phyloP scores from a whole-genome alignment of 129 eudicot genomes.

The Flaveria bidentis region DNA sequence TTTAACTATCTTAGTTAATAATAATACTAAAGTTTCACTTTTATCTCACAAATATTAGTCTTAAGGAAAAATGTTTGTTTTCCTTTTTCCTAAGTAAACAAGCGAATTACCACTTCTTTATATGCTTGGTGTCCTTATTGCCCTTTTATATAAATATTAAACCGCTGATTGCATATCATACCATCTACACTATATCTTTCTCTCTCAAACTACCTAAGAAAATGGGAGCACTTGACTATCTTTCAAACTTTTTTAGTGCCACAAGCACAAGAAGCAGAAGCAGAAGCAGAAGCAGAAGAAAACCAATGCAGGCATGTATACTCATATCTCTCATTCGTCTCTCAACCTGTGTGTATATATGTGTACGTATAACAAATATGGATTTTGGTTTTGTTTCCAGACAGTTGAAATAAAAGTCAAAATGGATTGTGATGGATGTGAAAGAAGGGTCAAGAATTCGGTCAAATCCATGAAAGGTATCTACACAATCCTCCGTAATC shows the following conservation, averaged over 20 bases:
- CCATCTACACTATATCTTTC: conserved; percentile 26
- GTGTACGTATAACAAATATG: not conserved
- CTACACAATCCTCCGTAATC: not conserved
- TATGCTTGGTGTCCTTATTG: not conserved
- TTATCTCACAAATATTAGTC: not conserved
- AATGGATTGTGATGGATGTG: conserved; percentile 98
- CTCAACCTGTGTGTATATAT: not conserved
- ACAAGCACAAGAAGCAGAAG: conserved; percentile 63
- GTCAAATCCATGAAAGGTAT: conserved; percentile 83
- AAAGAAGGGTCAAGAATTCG: conserved; percentile 85
- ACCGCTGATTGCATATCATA: conserved; percentile 19
- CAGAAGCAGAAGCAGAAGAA: conserved; percentile 47
- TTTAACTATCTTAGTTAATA: not conserved
- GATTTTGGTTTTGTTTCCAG: conserved; percentile 39
- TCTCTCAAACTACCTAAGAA: not conserved
- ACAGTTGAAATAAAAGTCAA: conserved; percentile 94
- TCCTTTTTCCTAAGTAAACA: not conserved
- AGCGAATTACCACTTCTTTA: not conserved
- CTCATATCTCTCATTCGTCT: not conserved
- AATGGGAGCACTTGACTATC: conserved; percentile 95
- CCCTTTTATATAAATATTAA: conserved; percentile 37
- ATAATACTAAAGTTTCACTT: not conserved
- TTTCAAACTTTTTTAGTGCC: conserved; percentile 70
- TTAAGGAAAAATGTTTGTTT: not conserved
- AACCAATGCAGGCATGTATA: conserved; percentile 76